Conservation (phyloP, 2,329 filamentous ascomycete species). For the Trichophyton simii region DNA sequence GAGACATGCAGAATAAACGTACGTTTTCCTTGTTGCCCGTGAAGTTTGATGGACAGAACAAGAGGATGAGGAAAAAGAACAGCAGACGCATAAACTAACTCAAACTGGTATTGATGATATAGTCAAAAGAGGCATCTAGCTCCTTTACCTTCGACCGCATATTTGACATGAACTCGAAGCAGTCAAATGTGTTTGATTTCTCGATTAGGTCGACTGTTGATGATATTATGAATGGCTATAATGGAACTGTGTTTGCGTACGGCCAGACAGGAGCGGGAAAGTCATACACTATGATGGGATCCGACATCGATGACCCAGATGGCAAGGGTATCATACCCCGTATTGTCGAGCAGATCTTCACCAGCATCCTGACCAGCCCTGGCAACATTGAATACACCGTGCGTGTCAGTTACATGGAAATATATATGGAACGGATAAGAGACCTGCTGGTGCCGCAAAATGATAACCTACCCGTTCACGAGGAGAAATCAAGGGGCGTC, state of each 20-base stretch:
- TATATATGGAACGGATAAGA: conserved; percentile 97
- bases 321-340: conserved; percentile 90
- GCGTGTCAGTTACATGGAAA: conserved; percentile 97
- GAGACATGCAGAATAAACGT: conserved; percentile 82
- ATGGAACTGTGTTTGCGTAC: conserved; percentile 96
- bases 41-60: background rate
- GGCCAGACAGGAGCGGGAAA: conserved; percentile 97
- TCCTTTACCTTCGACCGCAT: conserved; percentile 95
- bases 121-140: conserved; percentile 44
- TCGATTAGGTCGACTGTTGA: conserved; percentile 93
- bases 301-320: conserved; percentile 79
- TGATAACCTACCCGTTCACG: conserved; percentile 93
- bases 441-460: conserved; percentile 87
- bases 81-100: background rate
- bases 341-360: conserved; percentile 95
- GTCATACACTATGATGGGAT: conserved; percentile 98
- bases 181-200: conserved; percentile 94
- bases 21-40: conserved; percentile 29
- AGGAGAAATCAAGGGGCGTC: conserved; percentile 90
- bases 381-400: conserved; percentile 98
- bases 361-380: conserved; percentile 82
- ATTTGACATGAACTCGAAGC: conserved; percentile 84
- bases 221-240: conserved; percentile 97
- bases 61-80: background rate
- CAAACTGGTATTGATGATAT: background rate